These are phyloP conservation scores for Kregervanrija pseudodelftensis DNA, from an alignment of 805 yeast genomes.

Conservation along the genomic window DNA sequence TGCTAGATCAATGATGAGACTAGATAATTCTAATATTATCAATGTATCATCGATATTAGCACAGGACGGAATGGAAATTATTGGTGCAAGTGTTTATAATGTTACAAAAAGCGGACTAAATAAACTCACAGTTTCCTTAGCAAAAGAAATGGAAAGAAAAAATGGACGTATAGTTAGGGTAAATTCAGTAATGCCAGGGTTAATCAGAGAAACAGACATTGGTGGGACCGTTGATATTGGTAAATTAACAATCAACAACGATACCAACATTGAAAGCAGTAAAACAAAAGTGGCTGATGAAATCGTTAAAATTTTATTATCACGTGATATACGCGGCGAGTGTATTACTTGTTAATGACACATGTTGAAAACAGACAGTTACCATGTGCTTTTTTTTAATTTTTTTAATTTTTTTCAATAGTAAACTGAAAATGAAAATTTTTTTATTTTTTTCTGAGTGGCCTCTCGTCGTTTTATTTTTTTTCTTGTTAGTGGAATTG, in stretches of 20 bases:
- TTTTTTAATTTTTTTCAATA: too few relatives aligned
- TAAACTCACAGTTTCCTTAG: slow-evolving; percentile 53
- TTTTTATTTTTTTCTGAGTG: too few relatives aligned
- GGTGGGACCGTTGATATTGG: slow-evolving; percentile 29
- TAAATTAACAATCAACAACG: too few relatives aligned
- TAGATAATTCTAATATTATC: slow-evolving; percentile 33
- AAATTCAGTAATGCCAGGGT: slow-evolving; percentile 63
- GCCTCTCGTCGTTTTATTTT: not conserved
- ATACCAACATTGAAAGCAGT: too few relatives aligned
- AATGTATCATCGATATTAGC: slow-evolving; percentile 66
- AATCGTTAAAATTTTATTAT: not conserved
- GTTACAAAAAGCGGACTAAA: slow-evolving; percentile 67
- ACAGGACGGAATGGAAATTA: slow-evolving; percentile 15
- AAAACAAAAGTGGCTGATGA: slow-evolving; percentile 8
- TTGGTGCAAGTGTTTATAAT: slow-evolving; percentile 59
- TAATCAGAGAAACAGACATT: slow-evolving; percentile 63
- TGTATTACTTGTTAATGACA: too few relatives aligned
- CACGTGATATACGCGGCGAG: too few relatives aligned
- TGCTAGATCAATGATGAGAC: slow-evolving; percentile 41
- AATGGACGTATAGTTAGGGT: slow-evolving; percentile 46
- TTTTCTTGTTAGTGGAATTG: not conserved
- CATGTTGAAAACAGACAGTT: too few relatives aligned
- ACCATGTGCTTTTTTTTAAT: too few relatives aligned
- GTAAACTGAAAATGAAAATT: too few relatives aligned
- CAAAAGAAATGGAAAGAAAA: slow-evolving; percentile 40